Base-by-base conservation (phyloP, 2,329 filamentous ascomycete species). In the Diplodia sapinea region DNA sequence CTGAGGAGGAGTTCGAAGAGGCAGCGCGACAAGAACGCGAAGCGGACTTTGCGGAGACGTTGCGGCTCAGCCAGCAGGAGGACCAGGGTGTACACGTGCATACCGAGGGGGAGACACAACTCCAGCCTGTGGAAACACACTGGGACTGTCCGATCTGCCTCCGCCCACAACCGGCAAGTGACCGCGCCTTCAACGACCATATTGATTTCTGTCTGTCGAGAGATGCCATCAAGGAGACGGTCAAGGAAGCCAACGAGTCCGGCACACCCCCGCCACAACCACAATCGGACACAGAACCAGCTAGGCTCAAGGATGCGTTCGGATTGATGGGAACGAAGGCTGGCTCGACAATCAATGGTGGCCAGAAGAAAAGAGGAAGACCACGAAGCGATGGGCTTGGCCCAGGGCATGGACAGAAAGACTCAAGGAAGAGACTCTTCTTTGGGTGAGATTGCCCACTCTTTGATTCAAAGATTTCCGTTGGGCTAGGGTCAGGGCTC, bases 71-170 rank as follows among this genome's bases (percentile, higher is more conserved):
- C 64, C 89, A 91, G 73, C 85, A 88, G 69, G 79, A 84, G 65
- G 50, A 57, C 17, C 75, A 79, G 59, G 71, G 75, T 70, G 40
- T 73, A 73, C 61, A 59, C 62, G 47, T 31, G 69, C 69, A 69
- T 2, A 20, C 7, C 13, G 38, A 49, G n/a, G 47, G 33, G 13
- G 54, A 59, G 3, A 13, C 26, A 51, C 47, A 36, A 15, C 11
- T 11, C 13, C 49, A 36, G 51, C 43, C 56, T 33, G n/a, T 13
- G 40, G 36, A 65, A 49, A 33, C 26, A 2, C 52, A 88, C 77
- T 98, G 94, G 94, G 85, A 90, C 47, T 99, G 95, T 77, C 95
- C 95, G 0, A 91, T 98, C 54, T 99, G 95, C 77, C 80, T 82
- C n/a, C 83, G 89, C 17, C 89, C 92, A 0, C 94, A 97, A 74